Evolutionary conservation across 2,329 filamentous ascomycete genomes (phyloP), one percentile per base, ranked within the genome.

Genomic region (Gaeumannomyces tritici): DNA sequence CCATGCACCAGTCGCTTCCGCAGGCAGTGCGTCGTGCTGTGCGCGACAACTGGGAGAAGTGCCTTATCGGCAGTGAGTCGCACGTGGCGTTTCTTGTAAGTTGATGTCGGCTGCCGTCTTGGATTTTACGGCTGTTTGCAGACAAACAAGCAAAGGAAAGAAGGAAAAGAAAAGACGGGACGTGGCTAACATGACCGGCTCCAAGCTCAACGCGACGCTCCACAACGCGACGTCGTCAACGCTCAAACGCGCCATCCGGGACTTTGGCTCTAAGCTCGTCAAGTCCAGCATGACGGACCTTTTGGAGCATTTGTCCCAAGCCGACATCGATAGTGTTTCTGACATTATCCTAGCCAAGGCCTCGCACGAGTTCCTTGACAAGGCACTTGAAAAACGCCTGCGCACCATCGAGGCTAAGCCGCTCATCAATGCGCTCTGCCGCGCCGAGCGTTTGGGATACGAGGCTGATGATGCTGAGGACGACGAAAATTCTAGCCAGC

Each of bases 361-460:
- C 18, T 81, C 80, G 65, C 71, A 79, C 35, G 63, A 65, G 1
- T 83, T 86, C 62, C 74, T 85, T 1, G 83, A 85, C 67, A 77
- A 74, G 62, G 81, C 77, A 4, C 68, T 86, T n/a, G 78, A 79
- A 24, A 74, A 71, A 62, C 79, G 83, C 0, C 73, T 86, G 4
- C 74, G 76, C 57, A 83, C 80, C 1, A 85, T 86, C 61, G 76
- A 78, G 12, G 82, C 81, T 1, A 77, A 80, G 29, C 76, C 79
- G 18, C 75, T 86, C 3, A 79, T 86, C 61, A 84, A 85, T 63
- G 80, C 82, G 18, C 75, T 86, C 26, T 83, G 83, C 2, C 75
- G 78, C 47, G 82, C 83, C 1, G 81, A 84, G 66, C 80, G 83
- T 2, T 76, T 86, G 0, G 83, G 83, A 2, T 86, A 85, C 62